Evolutionary conservation across 148 eudicot genomes (phyloP), one percentile per base, ranked within the genome.

Genomic region (Camellia granthamiana): DNA sequence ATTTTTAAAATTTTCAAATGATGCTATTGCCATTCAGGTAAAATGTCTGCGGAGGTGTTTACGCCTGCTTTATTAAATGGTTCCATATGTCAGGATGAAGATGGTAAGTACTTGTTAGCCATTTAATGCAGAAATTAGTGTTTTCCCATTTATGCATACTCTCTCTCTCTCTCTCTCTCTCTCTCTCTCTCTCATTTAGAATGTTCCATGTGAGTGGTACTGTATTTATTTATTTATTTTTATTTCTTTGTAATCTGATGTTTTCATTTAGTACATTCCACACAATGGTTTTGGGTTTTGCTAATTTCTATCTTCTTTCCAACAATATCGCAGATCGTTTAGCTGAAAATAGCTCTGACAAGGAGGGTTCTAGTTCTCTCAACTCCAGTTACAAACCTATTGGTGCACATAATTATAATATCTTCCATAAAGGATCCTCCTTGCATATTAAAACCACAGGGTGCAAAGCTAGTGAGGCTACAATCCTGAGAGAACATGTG

Each of bases 301-400:
- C 73, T 66, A 52, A 66, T 52, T 13, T 47, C 7, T 6, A 14
- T 30, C 15, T 51, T 3, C 82, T 77, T 63, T 41, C 21, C 44
- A 72, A 14, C 70, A 7, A 42, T 52, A 58, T 63, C 42, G 61
- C 63, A 77, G 43, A 68, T n/a, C 51, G 44, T 43, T 42, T 60
- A 62, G 74, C 72, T 62, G 64, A 14, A 81, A 52, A n/a, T 38
- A 58, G 70, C 12, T 30, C 84, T 21, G 51, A 42, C 52, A 74
- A 70, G 8, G 81, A 58, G 59, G 43, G n/a, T 44, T 38, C 6
- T 44, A 51, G 11, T 77, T 51, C n/a, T 60, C 46, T 5, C 23
- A 18, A 38, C 16, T 43, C 41, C 44, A 43, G 43, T 42, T 21
- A 15, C 13, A 47, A 41, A 23, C 7, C 4, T 56, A 13, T 21